phyloP scores from a whole-genome alignment of 2,329 filamentous ascomycete species.

The Coniochaeta hoffmannii region DNA sequence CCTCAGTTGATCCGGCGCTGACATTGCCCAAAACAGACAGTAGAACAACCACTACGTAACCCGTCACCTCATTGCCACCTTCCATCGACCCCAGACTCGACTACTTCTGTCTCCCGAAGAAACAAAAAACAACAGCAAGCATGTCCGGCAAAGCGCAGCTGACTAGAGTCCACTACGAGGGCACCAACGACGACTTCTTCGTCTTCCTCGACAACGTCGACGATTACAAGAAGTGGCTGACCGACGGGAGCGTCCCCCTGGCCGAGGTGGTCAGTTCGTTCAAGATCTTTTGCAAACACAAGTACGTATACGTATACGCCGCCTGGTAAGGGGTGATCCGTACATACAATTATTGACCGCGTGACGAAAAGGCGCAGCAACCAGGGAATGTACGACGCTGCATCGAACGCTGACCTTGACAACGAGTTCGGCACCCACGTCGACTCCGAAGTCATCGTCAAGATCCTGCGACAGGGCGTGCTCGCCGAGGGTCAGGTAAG shows the following conservation, averaged over 20 bases:
- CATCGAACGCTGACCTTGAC: conserved; percentile 67
- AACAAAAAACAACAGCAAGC: conserved; percentile 47
- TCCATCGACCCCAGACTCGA: background rate
- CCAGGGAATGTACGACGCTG: conserved; percentile 70
- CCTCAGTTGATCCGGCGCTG: no score
- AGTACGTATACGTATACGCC: conserved; percentile 65
- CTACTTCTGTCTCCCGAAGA: background rate
- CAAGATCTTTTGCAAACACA: conserved; percentile 85
- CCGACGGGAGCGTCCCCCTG: conserved; percentile 70
- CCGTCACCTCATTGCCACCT: no score
- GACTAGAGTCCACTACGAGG: conserved; percentile 83
- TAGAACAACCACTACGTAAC: no score
- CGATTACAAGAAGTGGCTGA: conserved; percentile 72
- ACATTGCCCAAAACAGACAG: no score
- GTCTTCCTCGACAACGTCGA: conserved; percentile 53
- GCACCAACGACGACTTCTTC: conserved; percentile 51
- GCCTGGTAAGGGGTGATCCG: conserved; percentile 2
- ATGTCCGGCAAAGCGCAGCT: conserved; percentile 66
- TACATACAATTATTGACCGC: background rate
- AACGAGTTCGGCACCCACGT: conserved; percentile 79
- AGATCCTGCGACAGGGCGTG: conserved; percentile 71
- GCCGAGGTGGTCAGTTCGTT: conserved; percentile 80
- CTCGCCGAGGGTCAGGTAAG: conserved; percentile 54
- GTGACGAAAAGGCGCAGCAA: conserved; percentile 63
- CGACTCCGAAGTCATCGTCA: conserved; percentile 73